phyloP scores from a whole-genome alignment of 306 rosid species.

The Hippophae gyantsensis region DNA sequence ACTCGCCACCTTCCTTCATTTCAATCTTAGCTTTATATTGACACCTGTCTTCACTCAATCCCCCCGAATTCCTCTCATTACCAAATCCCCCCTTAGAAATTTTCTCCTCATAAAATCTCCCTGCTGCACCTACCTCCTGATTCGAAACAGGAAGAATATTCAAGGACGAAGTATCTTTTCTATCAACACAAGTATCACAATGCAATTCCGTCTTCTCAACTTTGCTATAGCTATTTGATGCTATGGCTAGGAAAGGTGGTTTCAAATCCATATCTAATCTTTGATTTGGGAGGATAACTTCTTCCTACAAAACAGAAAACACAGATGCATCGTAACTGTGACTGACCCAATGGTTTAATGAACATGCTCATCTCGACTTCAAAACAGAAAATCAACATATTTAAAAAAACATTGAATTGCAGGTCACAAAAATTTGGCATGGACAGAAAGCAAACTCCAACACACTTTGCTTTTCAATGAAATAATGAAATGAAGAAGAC shows the following conservation, averaged over 20 bases:
- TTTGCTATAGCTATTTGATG: constrained; percentile 19
- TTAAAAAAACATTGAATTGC: not conserved
- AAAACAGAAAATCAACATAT: too few species aligned
- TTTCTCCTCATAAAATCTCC: constrained; percentile 22
- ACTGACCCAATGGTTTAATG: not conserved
- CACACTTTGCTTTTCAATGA: too few species aligned
- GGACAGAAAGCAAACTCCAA: too few species aligned
- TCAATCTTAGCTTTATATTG: constrained; percentile 28
- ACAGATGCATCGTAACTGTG: not conserved
- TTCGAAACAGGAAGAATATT: constrained; percentile 25
- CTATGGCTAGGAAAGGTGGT: constrained; percentile 27
- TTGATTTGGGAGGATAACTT: constrained; percentile 25
- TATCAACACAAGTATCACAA: constrained; percentile 17
- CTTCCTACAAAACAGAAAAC: constrained; percentile 51
- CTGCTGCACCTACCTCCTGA: constrained; percentile 21
- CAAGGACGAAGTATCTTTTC: constrained; percentile 24
- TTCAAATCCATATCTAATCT: constrained; percentile 17
- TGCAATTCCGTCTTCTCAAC: constrained; percentile 29
- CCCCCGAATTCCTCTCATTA: constrained; percentile 30
- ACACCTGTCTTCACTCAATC: constrained; percentile 28
- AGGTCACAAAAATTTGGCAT: too few species aligned
- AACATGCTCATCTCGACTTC: not conserved
- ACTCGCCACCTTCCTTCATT: constrained; percentile 26
- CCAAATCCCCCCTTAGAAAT: constrained; percentile 5
- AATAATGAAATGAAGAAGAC: too few species aligned